phyloP scores from a whole-genome alignment of 2,329 filamentous ascomycete genomes.

The Tolypocladium inflatum region DNA sequence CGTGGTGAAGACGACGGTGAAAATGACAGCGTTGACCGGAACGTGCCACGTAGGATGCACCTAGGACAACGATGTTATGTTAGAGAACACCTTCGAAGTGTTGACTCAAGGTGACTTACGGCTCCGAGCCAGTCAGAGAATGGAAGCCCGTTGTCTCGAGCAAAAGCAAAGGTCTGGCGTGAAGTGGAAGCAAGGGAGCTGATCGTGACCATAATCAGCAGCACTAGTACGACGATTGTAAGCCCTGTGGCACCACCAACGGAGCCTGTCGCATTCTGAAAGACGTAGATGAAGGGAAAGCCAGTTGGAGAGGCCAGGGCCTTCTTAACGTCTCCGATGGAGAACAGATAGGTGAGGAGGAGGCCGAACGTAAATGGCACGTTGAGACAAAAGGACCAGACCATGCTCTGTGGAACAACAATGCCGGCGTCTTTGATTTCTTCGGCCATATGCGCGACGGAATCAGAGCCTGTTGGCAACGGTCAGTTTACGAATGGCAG shows the following conservation, averaged over 20 bases:
- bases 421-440: conserved; percentile 9
- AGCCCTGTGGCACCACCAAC: conserved; percentile 13
- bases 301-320: conserved; percentile 6
- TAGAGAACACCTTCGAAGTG: not conserved
- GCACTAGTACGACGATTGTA: conserved; percentile 15
- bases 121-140: conserved; percentile 9
- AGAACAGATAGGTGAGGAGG: conserved; percentile 12
- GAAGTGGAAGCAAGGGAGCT: conserved; percentile 18
- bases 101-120: not conserved
- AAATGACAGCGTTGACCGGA: conserved; percentile 21
- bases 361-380: conserved; percentile 11
- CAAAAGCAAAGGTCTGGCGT: conserved; percentile 20
- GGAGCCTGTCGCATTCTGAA: conserved; percentile 14
- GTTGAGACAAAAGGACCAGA: conserved; percentile 9
- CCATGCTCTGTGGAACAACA: conserved; percentile 9
- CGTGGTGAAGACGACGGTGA: conserved; percentile 16
- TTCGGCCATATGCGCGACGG: conserved; percentile 9
- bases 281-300: conserved; percentile 19
- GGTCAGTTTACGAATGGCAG: not conserved
- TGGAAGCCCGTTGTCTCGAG: conserved; percentile 22
- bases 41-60: conserved; percentile 14
- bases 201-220: conserved; percentile 14
- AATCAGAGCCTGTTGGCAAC: conserved; percentile 6
- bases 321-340: conserved; percentile 8
- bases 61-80: not conserved